phyloP scores from a whole-genome alignment of 1,284 basidiomycete genomes.

The Irpex rosettiformis region DNA sequence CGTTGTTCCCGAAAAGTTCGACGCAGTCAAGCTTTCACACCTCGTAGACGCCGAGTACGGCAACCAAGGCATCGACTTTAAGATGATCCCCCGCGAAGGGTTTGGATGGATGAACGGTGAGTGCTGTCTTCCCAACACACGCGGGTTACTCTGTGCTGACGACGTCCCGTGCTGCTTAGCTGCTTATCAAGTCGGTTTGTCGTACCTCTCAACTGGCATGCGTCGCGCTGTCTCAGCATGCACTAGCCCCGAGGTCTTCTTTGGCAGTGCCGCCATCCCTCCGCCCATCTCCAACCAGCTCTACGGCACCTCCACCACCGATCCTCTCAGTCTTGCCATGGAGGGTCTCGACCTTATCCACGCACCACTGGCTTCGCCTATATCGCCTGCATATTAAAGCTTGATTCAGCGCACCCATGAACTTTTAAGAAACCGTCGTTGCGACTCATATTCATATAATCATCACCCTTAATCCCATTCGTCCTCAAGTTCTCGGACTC shows the following conservation, averaged over 20 bases:
- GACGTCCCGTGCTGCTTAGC: constrained; percentile 41
- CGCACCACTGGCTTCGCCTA: constrained; percentile 18
- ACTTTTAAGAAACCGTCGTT: neutral
- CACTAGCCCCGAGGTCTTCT: constrained; percentile 90
- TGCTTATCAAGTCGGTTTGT: constrained; percentile 91
- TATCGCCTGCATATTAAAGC: constrained; percentile 14
- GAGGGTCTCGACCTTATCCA: constrained; percentile 42
- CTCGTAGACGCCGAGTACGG: constrained; percentile 98
- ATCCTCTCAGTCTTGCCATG: constrained; percentile 72
- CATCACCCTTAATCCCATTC: neutral
- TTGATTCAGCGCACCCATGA: too few species aligned
- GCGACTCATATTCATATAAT: neutral
- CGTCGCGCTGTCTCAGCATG: constrained; percentile 91
- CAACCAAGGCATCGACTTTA: constrained; percentile 97
- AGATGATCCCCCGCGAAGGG: constrained; percentile 93
- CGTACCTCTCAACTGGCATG: constrained; percentile 94
- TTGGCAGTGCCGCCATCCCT: constrained; percentile 45
- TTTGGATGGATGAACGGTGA: constrained; percentile 96
- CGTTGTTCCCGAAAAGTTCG: constrained; percentile 98
- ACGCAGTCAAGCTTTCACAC: constrained; percentile 93
- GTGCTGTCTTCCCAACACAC: constrained; percentile 21
- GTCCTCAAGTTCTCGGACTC: neutral
- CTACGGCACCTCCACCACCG: constrained; percentile 41
- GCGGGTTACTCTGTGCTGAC: neutral
- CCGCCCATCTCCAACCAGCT: constrained; percentile 31